Conservation (phyloP, 257 asterid species). For the Cruciata laevipes region DNA sequence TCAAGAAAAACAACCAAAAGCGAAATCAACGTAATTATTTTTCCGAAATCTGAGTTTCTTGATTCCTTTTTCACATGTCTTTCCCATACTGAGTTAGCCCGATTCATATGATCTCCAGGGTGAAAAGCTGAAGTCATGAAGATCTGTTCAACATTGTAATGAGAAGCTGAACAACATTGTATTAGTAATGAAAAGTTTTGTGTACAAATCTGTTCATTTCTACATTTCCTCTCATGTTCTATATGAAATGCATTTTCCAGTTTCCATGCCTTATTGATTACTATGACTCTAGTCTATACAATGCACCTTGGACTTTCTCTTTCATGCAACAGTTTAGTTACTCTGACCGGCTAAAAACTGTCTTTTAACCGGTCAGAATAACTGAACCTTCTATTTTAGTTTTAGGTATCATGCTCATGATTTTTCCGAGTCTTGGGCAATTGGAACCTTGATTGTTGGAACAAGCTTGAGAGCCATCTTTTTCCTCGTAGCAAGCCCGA, state of each 20-base stretch:
- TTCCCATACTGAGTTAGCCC: slow-evolving; percentile 3
- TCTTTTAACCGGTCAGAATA: background rate
- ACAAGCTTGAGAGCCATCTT: slow-evolving; percentile 23
- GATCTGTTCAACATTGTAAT: slow-evolving; percentile 13
- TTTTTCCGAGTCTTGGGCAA: background rate
- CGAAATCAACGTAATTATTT: slow-evolving; percentile 52
- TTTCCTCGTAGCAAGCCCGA: slow-evolving; percentile 32
- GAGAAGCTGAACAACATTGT: background rate
- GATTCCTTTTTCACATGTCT: background rate
- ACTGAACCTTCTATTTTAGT: background rate
- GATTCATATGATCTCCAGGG: slow-evolving; percentile 22
- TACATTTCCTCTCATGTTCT: background rate
- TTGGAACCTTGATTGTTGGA: slow-evolving; percentile 15
- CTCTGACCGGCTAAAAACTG: background rate
- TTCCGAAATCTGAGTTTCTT: background rate
- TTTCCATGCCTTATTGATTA: background rate
- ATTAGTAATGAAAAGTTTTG: slow-evolving; percentile 9
- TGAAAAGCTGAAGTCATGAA: slow-evolving; percentile 28
- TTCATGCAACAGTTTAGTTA: background rate
- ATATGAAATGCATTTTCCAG: background rate
- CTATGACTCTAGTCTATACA: background rate
- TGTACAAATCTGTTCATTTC: background rate
- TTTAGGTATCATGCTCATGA: no score
- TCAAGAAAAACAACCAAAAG: slow-evolving; percentile 31
- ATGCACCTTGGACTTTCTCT: background rate